Evolutionary conservation across 176 grass and related monocot genomes (phyloP).

Genomic region (Eragrostis curvula): DNA sequence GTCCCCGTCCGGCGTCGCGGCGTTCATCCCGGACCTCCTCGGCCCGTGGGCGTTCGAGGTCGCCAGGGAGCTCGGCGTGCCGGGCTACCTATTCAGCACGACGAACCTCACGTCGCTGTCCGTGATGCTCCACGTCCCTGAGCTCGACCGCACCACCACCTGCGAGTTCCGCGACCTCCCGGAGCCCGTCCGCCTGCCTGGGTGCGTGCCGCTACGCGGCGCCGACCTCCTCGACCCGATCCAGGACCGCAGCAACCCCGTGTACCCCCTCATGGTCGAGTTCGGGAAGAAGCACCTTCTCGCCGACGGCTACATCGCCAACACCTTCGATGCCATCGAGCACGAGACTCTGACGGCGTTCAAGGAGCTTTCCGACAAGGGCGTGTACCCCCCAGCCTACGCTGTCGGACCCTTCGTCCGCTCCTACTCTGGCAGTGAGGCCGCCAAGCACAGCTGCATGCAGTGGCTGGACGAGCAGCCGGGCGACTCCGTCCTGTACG

Average conservation of each 20-base stretch:
- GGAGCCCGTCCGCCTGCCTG: constrained; percentile 52
- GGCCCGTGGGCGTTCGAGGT: constrained; percentile 37
- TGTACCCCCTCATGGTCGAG: constrained; percentile 18
- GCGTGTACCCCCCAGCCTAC: constrained; percentile 47
- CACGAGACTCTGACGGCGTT: constrained; percentile 33
- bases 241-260: constrained; percentile 47
- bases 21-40: constrained; percentile 58
- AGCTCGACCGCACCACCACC: constrained; percentile 42
- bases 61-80: constrained; percentile 48
- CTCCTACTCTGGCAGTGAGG: not conserved
- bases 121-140: constrained; percentile 31
- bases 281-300: not conserved
- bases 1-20: constrained; percentile 3
- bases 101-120: constrained; percentile 38
- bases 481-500: constrained; percentile 58
- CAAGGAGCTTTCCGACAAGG: constrained; percentile 30
- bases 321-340: constrained; percentile 61
- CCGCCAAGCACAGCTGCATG: constrained; percentile 34
- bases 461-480: constrained; percentile 80
- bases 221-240: constrained; percentile 35
- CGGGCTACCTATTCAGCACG: constrained; percentile 55
- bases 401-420: constrained; percentile 55
- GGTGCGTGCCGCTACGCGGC: constrained; percentile 64
- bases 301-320: constrained; percentile 55
- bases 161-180: constrained; percentile 57